phyloP scores from a whole-genome alignment of 2,329 filamentous ascomycete species.

The Aspergillus jensenii region DNA sequence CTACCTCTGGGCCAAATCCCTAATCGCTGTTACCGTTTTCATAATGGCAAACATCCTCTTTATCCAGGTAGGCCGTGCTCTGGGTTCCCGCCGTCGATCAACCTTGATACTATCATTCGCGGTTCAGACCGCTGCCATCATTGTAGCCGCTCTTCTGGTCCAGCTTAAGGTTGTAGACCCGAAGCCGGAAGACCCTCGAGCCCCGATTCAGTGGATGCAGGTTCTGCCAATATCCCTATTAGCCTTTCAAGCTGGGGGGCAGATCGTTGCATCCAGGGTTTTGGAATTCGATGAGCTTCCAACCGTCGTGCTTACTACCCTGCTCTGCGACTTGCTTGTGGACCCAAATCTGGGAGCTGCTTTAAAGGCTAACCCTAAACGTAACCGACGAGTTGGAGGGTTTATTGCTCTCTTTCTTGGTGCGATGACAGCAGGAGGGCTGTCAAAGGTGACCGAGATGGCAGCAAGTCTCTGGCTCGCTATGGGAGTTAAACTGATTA shows the following conservation, averaged over 20 bases:
- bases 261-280: slow-evolving; percentile 40
- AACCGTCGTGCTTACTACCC: slow-evolving; percentile 42
- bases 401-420: slow-evolving; percentile 42
- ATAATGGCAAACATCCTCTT: slow-evolving; percentile 42
- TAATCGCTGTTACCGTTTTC: slow-evolving; percentile 41
- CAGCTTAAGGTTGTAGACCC: slow-evolving; percentile 33
- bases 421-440: slow-evolving; percentile 41
- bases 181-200: slow-evolving; percentile 27
- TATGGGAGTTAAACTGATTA: slow-evolving; percentile 34
- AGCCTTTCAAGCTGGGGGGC: slow-evolving; percentile 42
- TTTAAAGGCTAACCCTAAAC: slow-evolving; percentile 26
- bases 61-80: slow-evolving; percentile 32
- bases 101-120: slow-evolving; percentile 41
- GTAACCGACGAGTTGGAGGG: slow-evolving; percentile 36
- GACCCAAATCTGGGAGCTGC: slow-evolving; percentile 30
- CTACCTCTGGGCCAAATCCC: slow-evolving; percentile 45
- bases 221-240: slow-evolving; percentile 40
- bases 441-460: slow-evolving; percentile 37
- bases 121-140: slow-evolving; percentile 37
- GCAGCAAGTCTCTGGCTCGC: slow-evolving; percentile 43
- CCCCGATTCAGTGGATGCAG: slow-evolving; percentile 37
- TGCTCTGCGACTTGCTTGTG: slow-evolving; percentile 41
- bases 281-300: slow-evolving; percentile 41
- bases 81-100: slow-evolving; percentile 35
- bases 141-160: slow-evolving; percentile 37